These are phyloP conservation scores for Penicillium chermesinum DNA, from an alignment of 495 filamentous ascomycete genomes.

Conservation along the genomic window DNA sequence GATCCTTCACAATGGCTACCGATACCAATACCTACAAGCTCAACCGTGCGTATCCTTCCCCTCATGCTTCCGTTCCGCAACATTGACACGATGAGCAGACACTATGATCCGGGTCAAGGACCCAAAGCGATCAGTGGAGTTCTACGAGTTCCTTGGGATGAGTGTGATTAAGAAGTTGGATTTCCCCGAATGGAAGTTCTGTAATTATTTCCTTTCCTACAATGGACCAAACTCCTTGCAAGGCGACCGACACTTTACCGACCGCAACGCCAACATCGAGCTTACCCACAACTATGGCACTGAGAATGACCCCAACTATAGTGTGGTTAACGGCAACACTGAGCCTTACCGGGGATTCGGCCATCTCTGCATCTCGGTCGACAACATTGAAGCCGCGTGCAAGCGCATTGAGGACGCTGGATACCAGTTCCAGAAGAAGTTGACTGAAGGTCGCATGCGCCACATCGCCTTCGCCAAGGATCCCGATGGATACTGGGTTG, in stretches of 20 bases:
- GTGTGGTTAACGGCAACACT: constrained; percentile 80
- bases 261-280: constrained; percentile 86
- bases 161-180: constrained; percentile 72
- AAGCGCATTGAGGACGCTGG: constrained; percentile 81
- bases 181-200: constrained; percentile 77
- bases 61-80: background rate
- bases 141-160: constrained; percentile 92
- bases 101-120: constrained; percentile 91
- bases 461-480: constrained; percentile 90
- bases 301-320: constrained; percentile 77
- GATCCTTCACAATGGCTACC: constrained; percentile 64
- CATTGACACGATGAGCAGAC: constrained; percentile 25
- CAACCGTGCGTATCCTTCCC: constrained; percentile 57
- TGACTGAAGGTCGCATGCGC: constrained; percentile 82
- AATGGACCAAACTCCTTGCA: constrained; percentile 70
- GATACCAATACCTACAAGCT: constrained; percentile 81
- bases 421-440: constrained; percentile 89
- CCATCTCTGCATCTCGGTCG: constrained; percentile 81
- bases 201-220: constrained; percentile 56
- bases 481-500: constrained; percentile 91
- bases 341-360: constrained; percentile 87
- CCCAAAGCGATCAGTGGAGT: constrained; percentile 83
- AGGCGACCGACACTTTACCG: constrained; percentile 70
- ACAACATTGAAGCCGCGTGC: constrained; percentile 88
- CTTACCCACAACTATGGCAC: constrained; percentile 97